phyloP scores from a whole-genome alignment of 1,284 basidiomycete species.

The Takashimella koratensis region DNA sequence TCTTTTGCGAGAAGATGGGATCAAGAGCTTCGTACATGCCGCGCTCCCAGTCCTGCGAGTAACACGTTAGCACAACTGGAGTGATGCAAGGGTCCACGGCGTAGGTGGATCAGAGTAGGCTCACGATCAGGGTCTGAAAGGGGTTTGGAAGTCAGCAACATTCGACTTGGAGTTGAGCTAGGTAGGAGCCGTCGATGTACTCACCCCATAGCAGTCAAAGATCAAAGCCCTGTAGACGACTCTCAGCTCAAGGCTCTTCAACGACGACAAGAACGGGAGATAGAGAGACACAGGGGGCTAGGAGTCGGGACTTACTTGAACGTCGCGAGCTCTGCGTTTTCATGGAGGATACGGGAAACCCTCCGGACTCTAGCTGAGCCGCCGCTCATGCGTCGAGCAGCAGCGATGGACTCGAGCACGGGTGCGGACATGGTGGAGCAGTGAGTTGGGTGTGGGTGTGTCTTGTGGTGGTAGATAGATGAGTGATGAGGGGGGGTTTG shows the following conservation, averaged over 20 bases:
- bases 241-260: no score
- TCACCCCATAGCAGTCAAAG: constrained; percentile 20
- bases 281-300: neutral
- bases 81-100: neutral
- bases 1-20: constrained; percentile 19
- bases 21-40: constrained; percentile 18
- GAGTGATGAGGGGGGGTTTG: no score
- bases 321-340: neutral
- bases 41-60: constrained; percentile 28
- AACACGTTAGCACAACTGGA: neutral
- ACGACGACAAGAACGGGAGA: no score
- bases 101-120: no score
- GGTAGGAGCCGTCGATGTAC: no score
- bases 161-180: no score
- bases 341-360: neutral
- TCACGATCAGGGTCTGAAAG: constrained; percentile 12
- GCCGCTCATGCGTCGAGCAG: neutral
- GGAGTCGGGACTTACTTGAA: neutral
- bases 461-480: no score
- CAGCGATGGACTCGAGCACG: neutral
- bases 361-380: neutral
- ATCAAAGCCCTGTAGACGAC: constrained; percentile 8
- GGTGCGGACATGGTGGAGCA: neutral
- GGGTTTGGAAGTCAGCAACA: neutral
- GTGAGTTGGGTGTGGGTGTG: no score